Percentiles rank a stretch among this genome's conserved stretches.
phyloP scores from a whole-genome alignment of 208 protist genomes.

The Acanthamoeba castellanii region DNA sequence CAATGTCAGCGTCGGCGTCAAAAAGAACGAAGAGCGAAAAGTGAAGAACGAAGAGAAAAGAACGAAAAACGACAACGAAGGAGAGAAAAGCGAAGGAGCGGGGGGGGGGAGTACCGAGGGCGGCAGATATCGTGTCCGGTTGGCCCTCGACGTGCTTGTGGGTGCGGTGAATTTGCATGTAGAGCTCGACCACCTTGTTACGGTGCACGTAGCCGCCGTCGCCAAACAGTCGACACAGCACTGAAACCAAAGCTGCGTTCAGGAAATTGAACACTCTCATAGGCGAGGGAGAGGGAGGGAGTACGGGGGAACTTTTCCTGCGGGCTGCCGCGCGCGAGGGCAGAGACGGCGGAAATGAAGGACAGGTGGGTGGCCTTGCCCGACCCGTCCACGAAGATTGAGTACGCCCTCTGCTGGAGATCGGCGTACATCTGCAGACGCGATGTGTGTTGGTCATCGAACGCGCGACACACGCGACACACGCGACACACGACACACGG shows the following conservation, averaged over 20 bases:
- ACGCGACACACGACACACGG: too few species aligned
- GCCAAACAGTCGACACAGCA: background rate
- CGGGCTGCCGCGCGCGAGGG: background rate
- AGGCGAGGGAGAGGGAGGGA: background rate
- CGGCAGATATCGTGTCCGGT: background rate
- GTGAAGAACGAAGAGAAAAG: background rate
- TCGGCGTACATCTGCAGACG: background rate
- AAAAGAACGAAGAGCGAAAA: too few species aligned
- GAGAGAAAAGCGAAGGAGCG: too few species aligned
- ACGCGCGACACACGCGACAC: too few species aligned
- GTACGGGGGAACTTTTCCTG: background rate
- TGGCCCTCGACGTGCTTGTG: background rate
- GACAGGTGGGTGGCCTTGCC: background rate
- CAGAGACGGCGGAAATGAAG: slow-evolving; percentile 1
- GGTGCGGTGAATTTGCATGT: background rate
- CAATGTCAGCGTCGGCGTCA: too few species aligned
- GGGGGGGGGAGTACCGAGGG: background rate
- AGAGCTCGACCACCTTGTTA: background rate
- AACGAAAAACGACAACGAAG: background rate
- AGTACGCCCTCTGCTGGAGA: background rate
- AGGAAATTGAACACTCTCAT: background rate
- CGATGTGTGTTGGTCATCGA: too few species aligned
- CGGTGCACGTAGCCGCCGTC: background rate
- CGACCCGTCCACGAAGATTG: background rate
- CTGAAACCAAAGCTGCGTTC: too few species aligned